Percentiles rank a stretch among this genome's conserved stretches.
phyloP scores from a whole-genome alignment of 345 rosid genomes.

The Psidium guajava region DNA sequence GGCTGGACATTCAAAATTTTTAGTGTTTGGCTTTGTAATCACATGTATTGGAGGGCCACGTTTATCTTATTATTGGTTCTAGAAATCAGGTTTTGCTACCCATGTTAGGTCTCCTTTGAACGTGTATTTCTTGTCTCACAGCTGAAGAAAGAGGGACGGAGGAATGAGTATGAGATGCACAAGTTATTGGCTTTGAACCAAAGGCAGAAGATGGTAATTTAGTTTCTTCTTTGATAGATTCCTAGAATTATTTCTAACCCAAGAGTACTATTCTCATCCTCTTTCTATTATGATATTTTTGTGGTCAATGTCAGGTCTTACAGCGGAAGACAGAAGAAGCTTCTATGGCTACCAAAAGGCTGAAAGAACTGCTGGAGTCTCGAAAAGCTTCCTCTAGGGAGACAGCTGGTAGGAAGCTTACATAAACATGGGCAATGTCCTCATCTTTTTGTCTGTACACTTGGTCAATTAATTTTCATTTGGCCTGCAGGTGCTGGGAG shows the following conservation, averaged over 20 bases:
- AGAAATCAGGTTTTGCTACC: not conserved
- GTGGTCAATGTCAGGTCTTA: conserved; percentile 45
- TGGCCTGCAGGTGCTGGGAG: conserved; percentile 37
- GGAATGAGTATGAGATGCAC: conserved; percentile 97
- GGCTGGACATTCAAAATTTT: not conserved
- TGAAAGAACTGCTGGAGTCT: conserved; percentile 85
- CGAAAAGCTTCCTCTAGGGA: conserved; percentile 73
- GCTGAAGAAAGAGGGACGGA: conserved; percentile 98
- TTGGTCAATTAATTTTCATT: not conserved
- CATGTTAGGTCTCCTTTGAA: not conserved
- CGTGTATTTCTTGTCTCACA: conserved; percentile 1
- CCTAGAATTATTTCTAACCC: not conserved
- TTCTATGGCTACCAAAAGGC: conserved; percentile 85
- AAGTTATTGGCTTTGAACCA: conserved; percentile 90
- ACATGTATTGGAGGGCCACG: not conserved
- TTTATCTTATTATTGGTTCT: not conserved
- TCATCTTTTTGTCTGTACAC: conserved; percentile 1
- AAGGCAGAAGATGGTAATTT: conserved; percentile 83
- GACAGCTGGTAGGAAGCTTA: conserved; percentile 20
- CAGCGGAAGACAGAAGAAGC: conserved; percentile 99
- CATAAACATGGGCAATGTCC: not conserved
- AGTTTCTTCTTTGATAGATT: not conserved
- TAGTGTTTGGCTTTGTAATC: not conserved
- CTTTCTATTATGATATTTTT: not conserved
- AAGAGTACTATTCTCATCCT: not conserved